phyloP scores from a whole-genome alignment of 73 alveolate species.

The Breviolum minutum region DNA sequence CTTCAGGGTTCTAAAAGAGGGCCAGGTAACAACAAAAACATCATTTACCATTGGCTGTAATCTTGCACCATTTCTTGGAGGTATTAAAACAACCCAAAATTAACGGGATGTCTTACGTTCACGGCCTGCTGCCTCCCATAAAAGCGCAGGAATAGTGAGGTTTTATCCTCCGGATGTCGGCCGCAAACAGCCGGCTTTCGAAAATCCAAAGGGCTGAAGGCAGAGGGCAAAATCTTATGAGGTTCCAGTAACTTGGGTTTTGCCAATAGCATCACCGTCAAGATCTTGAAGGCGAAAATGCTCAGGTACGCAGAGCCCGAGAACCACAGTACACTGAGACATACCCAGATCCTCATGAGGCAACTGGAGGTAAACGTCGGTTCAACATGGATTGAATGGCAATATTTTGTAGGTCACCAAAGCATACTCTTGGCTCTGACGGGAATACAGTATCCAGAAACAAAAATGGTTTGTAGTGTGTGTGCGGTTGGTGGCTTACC shows the following conservation, averaged over 20 bases:
- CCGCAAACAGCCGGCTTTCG: neutral
- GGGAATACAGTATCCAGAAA: too few species aligned
- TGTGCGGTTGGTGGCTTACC: too few species aligned
- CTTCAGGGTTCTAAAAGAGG: too few species aligned
- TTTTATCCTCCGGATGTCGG: neutral
- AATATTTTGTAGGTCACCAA: too few species aligned
- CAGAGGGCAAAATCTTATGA: slow-evolving; percentile 21
- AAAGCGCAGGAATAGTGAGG: neutral
- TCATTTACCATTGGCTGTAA: neutral
- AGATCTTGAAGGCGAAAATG: neutral
- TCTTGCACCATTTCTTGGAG: neutral
- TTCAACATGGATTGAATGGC: too few species aligned
- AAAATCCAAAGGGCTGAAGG: neutral
- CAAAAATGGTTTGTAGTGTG: too few species aligned
- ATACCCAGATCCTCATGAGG: neutral
- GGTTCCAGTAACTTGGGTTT: slow-evolving; percentile 24
- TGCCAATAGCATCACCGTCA: neutral
- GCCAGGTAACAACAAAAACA: too few species aligned
- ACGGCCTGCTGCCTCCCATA: neutral
- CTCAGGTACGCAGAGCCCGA: neutral
- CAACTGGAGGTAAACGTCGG: too few species aligned
- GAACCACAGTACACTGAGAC: slow-evolving; percentile 1
- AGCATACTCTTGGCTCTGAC: too few species aligned
- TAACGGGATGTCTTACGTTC: neutral
- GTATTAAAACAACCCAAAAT: neutral